These are phyloP conservation scores for Inga laurina DNA, from an alignment of 306 rosid genomes.

Conservation along the genomic window DNA sequence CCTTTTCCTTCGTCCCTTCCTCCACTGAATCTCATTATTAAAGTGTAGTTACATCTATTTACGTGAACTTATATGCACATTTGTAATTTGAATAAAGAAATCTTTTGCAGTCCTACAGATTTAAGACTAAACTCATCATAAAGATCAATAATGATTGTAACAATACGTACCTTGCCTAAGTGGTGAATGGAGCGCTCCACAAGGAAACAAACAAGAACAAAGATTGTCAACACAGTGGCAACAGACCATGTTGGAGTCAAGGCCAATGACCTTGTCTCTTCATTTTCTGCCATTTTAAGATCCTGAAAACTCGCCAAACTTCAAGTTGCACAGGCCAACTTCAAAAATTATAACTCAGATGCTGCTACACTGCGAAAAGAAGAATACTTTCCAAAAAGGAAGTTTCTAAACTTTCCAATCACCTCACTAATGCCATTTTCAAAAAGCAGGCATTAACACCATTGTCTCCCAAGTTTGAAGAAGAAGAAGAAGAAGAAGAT, in stretches of 20 bases:
- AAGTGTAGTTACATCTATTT: neutral
- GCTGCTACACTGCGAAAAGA: neutral
- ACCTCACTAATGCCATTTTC: neutral
- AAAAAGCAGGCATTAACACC: neutral
- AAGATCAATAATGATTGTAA: neutral
- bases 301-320: constrained; percentile 24
- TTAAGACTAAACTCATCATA: neutral
- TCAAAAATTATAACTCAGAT: neutral
- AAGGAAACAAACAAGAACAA: constrained; percentile 67
- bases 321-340: constrained; percentile 9
- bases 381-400: neutral
- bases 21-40: neutral
- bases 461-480: neutral
- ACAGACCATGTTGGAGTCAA: constrained; percentile 87
- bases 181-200: constrained; percentile 67
- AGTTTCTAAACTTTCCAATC: neutral
- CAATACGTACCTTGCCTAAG: neutral
- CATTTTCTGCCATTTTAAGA: constrained; percentile 48
- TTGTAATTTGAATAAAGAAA: neutral
- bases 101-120: neutral
- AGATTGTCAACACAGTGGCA: constrained; percentile 67
- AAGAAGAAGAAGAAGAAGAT: neutral
- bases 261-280: constrained; percentile 62
- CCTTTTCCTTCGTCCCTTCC: neutral
- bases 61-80: neutral